Evolutionary conservation across 2,329 filamentous ascomycete genomes (phyloP).

Genomic region (Talaromyces sp.): DNA sequence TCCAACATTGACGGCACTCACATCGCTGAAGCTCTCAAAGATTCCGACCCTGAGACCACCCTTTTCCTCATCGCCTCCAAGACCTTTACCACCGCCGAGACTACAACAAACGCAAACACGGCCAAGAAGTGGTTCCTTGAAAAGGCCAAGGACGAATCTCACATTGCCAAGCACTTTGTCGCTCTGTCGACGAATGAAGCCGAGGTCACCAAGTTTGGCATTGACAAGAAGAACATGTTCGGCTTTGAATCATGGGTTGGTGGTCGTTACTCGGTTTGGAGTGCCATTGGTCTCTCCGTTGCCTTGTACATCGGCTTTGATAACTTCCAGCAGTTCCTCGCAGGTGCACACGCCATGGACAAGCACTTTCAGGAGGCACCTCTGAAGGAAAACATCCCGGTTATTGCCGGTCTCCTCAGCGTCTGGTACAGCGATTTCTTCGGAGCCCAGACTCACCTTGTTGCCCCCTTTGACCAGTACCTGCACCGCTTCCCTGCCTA

Average conservation of each 20-base stretch:
- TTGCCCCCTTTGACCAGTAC: conserved; percentile 98
- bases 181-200: conserved; percentile 92
- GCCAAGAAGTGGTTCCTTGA: conserved; percentile 97
- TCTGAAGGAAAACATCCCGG: conserved; percentile 89
- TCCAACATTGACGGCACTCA: conserved; percentile 99
- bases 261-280: conserved; percentile 98
- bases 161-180: conserved; percentile 97
- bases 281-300: conserved; percentile 92
- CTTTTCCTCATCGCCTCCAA: conserved; percentile 98
- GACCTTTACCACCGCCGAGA: conserved; percentile 99
- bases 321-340: conserved; percentile 95
- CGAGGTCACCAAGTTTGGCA: conserved; percentile 97
- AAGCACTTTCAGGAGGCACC: conserved; percentile 93
- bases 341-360: conserved; percentile 95
- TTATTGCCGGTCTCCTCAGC: conserved; percentile 84
- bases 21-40: conserved; percentile 83
- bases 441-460: conserved; percentile 93
- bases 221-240: conserved; percentile 99
- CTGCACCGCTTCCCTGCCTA: conserved; percentile 98
- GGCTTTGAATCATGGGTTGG: conserved; percentile 98
- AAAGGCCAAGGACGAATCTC: conserved; percentile 64
- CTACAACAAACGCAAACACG: conserved; percentile 91
- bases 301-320: conserved; percentile 93
- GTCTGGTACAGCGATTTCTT: conserved; percentile 99
- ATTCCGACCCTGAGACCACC: conserved; percentile 94